Percentiles rank a stretch among this genome's conserved stretches.
These are phyloP conservation scores for Saccharomyces hybrid DNA, from an alignment of 1,139 yeast species.

Conservation along the genomic window DNA sequence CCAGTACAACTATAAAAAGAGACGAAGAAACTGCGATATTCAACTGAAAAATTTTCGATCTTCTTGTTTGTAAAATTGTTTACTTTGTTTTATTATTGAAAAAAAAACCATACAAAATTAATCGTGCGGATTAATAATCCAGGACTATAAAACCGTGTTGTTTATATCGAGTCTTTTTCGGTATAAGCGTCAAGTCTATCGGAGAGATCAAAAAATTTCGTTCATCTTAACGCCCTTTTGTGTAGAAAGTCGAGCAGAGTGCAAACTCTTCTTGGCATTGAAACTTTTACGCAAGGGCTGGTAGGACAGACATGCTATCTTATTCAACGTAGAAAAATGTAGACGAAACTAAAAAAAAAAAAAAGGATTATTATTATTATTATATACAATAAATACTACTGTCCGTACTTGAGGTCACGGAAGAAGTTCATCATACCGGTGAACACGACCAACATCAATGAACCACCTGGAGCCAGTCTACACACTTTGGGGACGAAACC, in stretches of 20 bases:
- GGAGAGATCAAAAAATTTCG: slow-evolving; percentile 47
- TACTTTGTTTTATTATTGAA: background rate
- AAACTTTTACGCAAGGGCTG: slow-evolving; percentile 44
- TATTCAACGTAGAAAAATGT: background rate
- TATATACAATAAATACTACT: background rate
- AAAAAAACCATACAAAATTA: slow-evolving; percentile 25
- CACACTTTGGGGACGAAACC: slow-evolving; percentile 96
- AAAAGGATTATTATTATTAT: too few species aligned
- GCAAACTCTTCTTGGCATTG: slow-evolving; percentile 8
- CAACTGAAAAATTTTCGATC: too few species aligned
- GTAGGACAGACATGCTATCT: slow-evolving; percentile 45
- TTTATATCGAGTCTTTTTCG: slow-evolving; percentile 38
- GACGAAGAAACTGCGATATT: background rate
- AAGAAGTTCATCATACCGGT: slow-evolving; percentile 93
- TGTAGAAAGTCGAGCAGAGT: slow-evolving; percentile 16
- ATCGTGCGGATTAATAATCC: slow-evolving; percentile 58
- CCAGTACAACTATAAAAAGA: slow-evolving; percentile 4
- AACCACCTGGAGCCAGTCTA: slow-evolving; percentile 99
- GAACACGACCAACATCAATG: slow-evolving; percentile 91
- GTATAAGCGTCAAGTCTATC: slow-evolving; percentile 54
- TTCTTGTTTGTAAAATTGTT: too few species aligned
- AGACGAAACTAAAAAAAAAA: background rate
- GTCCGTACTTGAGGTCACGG: slow-evolving; percentile 36
- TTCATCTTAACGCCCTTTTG: slow-evolving; percentile 60
- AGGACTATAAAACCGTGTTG: slow-evolving; percentile 62